These are phyloP conservation scores for Leptodontidium sp. DNA, from an alignment of 2,329 filamentous ascomycete genomes.

Conservation along the genomic window DNA sequence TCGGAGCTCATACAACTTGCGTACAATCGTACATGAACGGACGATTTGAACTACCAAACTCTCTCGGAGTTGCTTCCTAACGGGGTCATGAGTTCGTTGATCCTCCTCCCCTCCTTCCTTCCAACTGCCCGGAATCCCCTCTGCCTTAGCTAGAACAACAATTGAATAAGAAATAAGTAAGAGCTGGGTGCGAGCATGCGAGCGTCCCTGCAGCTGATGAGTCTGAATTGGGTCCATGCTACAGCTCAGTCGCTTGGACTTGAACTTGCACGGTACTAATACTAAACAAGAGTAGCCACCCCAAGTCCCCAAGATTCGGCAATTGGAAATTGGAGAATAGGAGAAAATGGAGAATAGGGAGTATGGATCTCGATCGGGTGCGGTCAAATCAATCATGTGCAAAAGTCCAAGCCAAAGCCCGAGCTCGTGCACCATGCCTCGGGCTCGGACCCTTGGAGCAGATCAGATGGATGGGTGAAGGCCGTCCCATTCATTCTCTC, in stretches of 20 bases:
- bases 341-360: conserved; percentile 22
- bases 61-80: conserved; percentile 18
- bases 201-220: not conserved
- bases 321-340: conserved; percentile 20
- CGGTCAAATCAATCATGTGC: too few species aligned
- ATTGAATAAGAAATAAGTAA: too few species aligned
- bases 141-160: too few species aligned
- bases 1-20: not conserved
- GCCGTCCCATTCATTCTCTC: not conserved
- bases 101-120: not conserved
- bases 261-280: too few species aligned
- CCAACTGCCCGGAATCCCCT: too few species aligned
- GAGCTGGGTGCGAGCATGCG: too few species aligned
- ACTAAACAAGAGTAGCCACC: not conserved
- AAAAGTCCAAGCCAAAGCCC: too few species aligned
- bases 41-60: conserved; percentile 21
- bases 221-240: not conserved
- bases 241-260: too few species aligned
- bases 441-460: not conserved
- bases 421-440: not conserved
- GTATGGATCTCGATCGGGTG: too few species aligned
- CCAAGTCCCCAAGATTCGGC: conserved; percentile 1
- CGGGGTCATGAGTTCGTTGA: not conserved
- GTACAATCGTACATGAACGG: not conserved
- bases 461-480: not conserved